Evolutionary conservation across 108 stramenopile species (phyloP).

Genomic region (Phaeodactylum tricornutum): DNA sequence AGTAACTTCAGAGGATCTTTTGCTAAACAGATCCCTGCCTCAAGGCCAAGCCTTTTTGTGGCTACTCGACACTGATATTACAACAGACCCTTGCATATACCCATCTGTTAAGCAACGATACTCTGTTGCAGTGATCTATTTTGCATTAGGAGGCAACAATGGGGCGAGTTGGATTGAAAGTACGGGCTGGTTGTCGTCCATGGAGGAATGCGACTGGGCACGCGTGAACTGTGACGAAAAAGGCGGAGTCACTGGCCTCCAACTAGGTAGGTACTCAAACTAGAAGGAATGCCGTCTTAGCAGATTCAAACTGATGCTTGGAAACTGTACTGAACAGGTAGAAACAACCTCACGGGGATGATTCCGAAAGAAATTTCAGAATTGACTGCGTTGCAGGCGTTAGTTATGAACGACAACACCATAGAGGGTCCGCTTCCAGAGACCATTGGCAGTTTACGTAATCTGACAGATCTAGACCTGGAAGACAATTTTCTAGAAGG

Average conservation of each 20-base stretch:
- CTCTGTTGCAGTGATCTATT: conserved; percentile 49
- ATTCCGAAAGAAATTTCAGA: conserved; percentile 19
- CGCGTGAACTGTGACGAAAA: conserved; percentile 30
- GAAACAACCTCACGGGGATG: conserved; percentile 21
- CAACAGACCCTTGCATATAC: conserved; percentile 18
- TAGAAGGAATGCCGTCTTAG: not conserved
- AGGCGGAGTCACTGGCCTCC: conserved; percentile 3
- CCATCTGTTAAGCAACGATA: conserved; percentile 34
- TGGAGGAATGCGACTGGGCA: conserved; percentile 57
- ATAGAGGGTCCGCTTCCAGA: conserved; percentile 25
- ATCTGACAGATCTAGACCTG: conserved; percentile 25
- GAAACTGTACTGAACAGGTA: conserved; percentile 7
- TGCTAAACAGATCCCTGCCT: conserved; percentile 23
- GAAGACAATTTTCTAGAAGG: conserved; percentile 29
- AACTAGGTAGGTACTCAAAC: conserved; percentile 14
- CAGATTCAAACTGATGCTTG: not conserved
- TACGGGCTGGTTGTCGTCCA: conserved; percentile 36
- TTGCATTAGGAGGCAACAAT: conserved; percentile 23
- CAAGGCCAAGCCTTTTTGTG: conserved; percentile 28
- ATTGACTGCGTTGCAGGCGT: conserved; percentile 8
- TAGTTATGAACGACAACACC: conserved; percentile 18
- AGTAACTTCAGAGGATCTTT: too few species aligned
- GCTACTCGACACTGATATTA: conserved; percentile 17
- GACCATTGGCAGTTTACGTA: conserved; percentile 5
- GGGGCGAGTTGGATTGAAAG: conserved; percentile 13